Conservation (phyloP, 169 alveolate genomes). For the Cryptosporidium viatorum region DNA sequence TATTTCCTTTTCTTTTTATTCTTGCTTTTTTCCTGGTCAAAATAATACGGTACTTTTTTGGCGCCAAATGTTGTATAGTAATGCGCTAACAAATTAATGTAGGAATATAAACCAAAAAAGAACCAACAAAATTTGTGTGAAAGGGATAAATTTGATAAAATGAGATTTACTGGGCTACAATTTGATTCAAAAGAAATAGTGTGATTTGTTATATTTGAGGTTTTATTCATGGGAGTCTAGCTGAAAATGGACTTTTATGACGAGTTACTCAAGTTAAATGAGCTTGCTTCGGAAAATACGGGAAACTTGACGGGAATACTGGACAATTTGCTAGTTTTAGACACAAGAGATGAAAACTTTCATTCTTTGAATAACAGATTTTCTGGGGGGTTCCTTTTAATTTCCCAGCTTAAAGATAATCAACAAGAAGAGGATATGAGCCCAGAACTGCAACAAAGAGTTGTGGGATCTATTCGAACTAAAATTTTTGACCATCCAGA, state of each 20-base stretch:
- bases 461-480: neutral
- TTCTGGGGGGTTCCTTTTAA: slow-evolving; percentile 24
- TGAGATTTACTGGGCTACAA: neutral
- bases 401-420: slow-evolving; percentile 2
- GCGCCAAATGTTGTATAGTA: neutral
- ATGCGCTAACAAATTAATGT: neutral
- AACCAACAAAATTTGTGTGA: neutral
- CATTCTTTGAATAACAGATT: slow-evolving; percentile 36
- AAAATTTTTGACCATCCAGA: slow-evolving; percentile 1
- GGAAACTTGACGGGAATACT: slow-evolving; percentile 14
- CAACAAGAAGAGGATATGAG: neutral
- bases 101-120: neutral
- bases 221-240: neutral
- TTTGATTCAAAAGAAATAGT: neutral
- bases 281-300: neutral
- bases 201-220: neutral
- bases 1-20: neutral
- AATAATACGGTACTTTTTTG: slow-evolving; percentile 3
- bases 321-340: slow-evolving; percentile 7
- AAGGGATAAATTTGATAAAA: neutral
- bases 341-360: slow-evolving; percentile 49
- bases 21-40: slow-evolving; percentile 9
- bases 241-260: slow-evolving; percentile 20
- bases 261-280: slow-evolving; percentile 20
- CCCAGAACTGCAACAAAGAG: neutral